A percentile compares a stretch with the other conserved stretches of the same genome.
phyloP scores from a whole-genome alignment of 1,284 basidiomycete species.

The Singerocomus inundabilis region DNA sequence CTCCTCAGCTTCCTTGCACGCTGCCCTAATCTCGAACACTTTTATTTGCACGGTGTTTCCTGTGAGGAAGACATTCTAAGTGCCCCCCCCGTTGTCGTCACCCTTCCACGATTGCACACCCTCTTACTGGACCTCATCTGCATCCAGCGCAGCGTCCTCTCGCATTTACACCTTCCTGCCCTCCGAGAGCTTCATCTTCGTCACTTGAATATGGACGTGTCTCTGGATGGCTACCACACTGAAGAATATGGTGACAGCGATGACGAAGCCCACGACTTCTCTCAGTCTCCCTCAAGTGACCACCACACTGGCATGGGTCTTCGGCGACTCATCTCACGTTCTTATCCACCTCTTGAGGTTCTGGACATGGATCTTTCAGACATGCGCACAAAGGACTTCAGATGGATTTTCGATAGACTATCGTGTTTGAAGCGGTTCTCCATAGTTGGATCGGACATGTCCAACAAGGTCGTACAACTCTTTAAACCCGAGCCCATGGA shows the following conservation, averaged over 20 bases:
- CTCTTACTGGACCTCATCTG: slow-evolving; percentile 58
- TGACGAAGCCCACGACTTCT: slow-evolving; percentile 68
- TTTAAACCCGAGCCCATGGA: slow-evolving; percentile 42
- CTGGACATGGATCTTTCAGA: slow-evolving; percentile 77
- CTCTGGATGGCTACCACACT: slow-evolving; percentile 36
- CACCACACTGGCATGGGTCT: slow-evolving; percentile 77
- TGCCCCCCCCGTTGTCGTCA: slow-evolving; percentile 40
- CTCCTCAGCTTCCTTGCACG: slow-evolving; percentile 58
- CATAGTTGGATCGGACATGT: slow-evolving; percentile 77
- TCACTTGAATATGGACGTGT: slow-evolving; percentile 63
- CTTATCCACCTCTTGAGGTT: slow-evolving; percentile 55
- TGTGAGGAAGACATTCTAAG: slow-evolving; percentile 39
- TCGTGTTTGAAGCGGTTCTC: slow-evolving; percentile 55
- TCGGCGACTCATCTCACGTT: slow-evolving; percentile 56
- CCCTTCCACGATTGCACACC: slow-evolving; percentile 53
- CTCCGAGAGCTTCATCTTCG: slow-evolving; percentile 59
- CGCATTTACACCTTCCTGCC: slow-evolving; percentile 54
- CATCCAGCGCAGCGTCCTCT: slow-evolving; percentile 60
- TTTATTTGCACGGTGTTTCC: slow-evolving; percentile 56
- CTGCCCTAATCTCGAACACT: slow-evolving; percentile 56
- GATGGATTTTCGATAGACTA: slow-evolving; percentile 59
- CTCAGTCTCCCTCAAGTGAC: slow-evolving; percentile 72
- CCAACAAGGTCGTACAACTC: slow-evolving; percentile 60
- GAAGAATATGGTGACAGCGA: slow-evolving; percentile 64
- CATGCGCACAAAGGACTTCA: slow-evolving; percentile 76